A percentile compares a stretch with the other conserved stretches of the same genome.
Conservation (phyloP, 257 asterid species). For the Lavandula angustifolia region DNA sequence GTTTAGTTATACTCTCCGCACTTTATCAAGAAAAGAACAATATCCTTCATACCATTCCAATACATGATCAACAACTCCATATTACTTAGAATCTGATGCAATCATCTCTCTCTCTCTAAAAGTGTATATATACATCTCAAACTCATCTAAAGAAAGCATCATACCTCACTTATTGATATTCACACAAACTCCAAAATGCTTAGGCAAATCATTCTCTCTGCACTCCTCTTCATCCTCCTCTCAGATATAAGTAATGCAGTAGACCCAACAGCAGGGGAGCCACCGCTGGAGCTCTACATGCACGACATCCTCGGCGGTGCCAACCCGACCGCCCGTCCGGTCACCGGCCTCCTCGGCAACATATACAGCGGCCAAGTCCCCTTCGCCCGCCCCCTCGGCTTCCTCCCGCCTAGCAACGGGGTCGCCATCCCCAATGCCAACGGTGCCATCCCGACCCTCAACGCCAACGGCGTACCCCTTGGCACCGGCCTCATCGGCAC, state of each 20-base stretch:
- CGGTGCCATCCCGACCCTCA: constrained; percentile 72
- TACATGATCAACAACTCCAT: constrained; percentile 42
- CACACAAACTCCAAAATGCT: constrained; percentile 37
- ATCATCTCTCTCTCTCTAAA: not conserved
- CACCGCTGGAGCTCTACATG: constrained; percentile 72
- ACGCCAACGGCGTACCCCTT: constrained; percentile 64
- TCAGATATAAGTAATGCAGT: constrained; percentile 29
- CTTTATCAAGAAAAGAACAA: constrained; percentile 2
- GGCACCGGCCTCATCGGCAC: constrained; percentile 83
- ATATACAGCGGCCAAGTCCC: constrained; percentile 94
- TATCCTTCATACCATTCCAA: no score
- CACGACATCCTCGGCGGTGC: constrained; percentile 90
- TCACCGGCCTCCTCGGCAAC: constrained; percentile 77
- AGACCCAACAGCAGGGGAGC: constrained; percentile 30
- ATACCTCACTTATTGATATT: no score
- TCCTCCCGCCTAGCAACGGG: constrained; percentile 55
- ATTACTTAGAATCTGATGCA: no score
- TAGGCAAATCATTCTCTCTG: constrained; percentile 34
- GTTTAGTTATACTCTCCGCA: constrained; percentile 48
- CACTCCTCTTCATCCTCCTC: constrained; percentile 34
- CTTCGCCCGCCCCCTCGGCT: constrained; percentile 83
- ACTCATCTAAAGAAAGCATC: not conserved
- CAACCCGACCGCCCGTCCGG: constrained; percentile 83
- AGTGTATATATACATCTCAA: not conserved
- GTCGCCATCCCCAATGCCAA: constrained; percentile 81